Evolutionary conservation across 2,329 filamentous ascomycete genomes (phyloP), one percentile per base, ranked within the genome.

Genomic region (Ceratocystis destructans): DNA sequence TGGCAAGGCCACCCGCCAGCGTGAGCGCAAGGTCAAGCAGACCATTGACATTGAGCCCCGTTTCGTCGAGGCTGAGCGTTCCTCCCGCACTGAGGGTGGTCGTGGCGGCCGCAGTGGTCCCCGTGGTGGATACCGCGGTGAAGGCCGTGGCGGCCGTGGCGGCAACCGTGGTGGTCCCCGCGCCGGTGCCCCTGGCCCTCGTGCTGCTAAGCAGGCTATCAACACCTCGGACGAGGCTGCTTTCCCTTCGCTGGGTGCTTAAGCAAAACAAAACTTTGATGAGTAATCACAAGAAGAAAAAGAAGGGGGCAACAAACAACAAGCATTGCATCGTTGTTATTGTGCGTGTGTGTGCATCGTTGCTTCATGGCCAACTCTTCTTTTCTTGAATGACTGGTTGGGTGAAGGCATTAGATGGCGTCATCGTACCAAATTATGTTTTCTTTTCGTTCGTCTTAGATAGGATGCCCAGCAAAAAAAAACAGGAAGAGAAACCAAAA

Each of bases 11-110:
- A 82, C 84, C 81, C 89, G 89, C 75, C 86, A 93, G 81, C 90
- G 90, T 75, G 88, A 93, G 82, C 88, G 88, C 80, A 94, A 94
- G 85, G 84, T 88, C 79, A 96, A 96, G 87, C 85, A 89, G 77
- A 78, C 88, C 75, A 76, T 97, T 73, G 90, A 96, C 74, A 89
- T 96, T 71, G 92, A 96, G 77, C 85, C 91, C 79, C 84, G 88
- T 74, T 90, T 83, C 76, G 82, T 89, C 72, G 89, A 93, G 80
- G 81, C 83, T 68, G 82, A 86, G 72, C 83, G 85, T 70, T 73
- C 77, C 70, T 77, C 80, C 68, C 77, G 78, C 70, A 2, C 45
- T n/a, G 61, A 63, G 61, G 79, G 80, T 71, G 81, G 83, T 71
- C 80, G 81, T 72, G 77, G 81, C 71, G 78, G 81, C 65, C 79